Conservation (phyloP, 148 eudicot genomes). For the Polygonum maritimum region DNA sequence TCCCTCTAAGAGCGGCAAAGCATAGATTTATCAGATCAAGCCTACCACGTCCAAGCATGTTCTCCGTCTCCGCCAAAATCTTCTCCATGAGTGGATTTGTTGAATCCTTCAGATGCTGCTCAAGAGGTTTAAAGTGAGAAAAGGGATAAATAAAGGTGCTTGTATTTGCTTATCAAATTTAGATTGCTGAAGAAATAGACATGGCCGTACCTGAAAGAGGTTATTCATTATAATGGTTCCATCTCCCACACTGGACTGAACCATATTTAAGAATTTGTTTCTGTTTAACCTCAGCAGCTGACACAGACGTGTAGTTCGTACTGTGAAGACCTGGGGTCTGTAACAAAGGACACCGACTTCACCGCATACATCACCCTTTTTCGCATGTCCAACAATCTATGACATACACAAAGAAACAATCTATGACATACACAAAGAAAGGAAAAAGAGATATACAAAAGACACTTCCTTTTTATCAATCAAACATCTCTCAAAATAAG, state of each 20-base stretch:
- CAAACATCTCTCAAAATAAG: neutral
- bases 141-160: neutral
- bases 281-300: constrained; percentile 65
- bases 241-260: constrained; percentile 58
- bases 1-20: constrained; percentile 56
- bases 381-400: constrained; percentile 57
- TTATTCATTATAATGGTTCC: constrained; percentile 69
- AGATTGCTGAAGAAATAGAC: neutral
- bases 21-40: constrained; percentile 61
- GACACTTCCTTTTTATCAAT: neutral
- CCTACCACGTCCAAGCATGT: constrained; percentile 62
- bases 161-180: neutral
- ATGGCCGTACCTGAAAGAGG: constrained; percentile 47
- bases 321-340: constrained; percentile 81
- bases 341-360: constrained; percentile 91
- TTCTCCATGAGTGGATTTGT: constrained; percentile 51
- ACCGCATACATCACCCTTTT: constrained; percentile 69
- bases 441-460: neutral
- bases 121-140: neutral
- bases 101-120: constrained; percentile 41
- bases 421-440: constrained; percentile 21
- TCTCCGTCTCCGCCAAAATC: constrained; percentile 46
- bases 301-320: constrained; percentile 63
- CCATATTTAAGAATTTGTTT: constrained; percentile 48
- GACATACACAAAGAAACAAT: constrained; percentile 19